A percentile compares a stretch with the other conserved stretches of the same genome.
These are phyloP conservation scores for Lunasporangiospora selenospora DNA, from an alignment of 192 early-diverging fungal species.

Conservation along the genomic window DNA sequence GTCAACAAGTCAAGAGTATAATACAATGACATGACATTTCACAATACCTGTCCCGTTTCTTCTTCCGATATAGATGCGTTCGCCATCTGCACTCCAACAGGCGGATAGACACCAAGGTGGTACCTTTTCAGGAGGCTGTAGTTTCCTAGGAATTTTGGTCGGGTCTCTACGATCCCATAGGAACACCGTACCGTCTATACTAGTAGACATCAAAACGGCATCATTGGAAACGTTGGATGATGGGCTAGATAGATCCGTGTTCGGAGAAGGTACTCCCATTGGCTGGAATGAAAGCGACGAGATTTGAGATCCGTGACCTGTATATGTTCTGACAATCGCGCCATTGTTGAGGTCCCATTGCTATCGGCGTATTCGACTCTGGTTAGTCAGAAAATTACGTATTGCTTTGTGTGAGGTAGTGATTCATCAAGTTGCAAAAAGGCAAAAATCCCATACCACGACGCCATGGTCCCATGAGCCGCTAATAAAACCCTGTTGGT, in stretches of 20 bases:
- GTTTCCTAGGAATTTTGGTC: conserved; percentile 52
- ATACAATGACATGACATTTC: too few relatives aligned
- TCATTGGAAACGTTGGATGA: conserved; percentile 31
- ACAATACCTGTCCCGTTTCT: conserved; percentile 79
- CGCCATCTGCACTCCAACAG: conserved; percentile 88
- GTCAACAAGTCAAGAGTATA: too few relatives aligned
- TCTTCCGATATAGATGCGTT: conserved; percentile 82
- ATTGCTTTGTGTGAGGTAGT: too few relatives aligned
- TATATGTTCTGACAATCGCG: conserved; percentile 66
- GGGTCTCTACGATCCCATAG: conserved; percentile 79
- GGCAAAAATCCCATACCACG: conserved; percentile 60
- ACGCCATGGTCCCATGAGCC: conserved; percentile 95
- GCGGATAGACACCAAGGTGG: conserved; percentile 81
- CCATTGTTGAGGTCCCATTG: conserved; percentile 91
- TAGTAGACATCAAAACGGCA: conserved; percentile 70
- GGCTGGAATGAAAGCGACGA: conserved; percentile 79
- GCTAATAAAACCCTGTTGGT: conserved; percentile 83
- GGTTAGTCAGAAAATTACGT: background rate
- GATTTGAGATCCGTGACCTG: conserved; percentile 83
- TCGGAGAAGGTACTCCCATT: conserved; percentile 21
- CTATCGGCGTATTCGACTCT: conserved; percentile 27
- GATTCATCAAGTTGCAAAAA: too few relatives aligned
- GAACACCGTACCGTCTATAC: conserved; percentile 76
- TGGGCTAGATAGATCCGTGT: conserved; percentile 28
- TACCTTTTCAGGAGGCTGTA: conserved; percentile 63